Percentiles rank a stretch among this genome's conserved stretches.
Evolutionary conservation across 768 basidiomycete species (phyloP).

Genomic region (Suillus ampliporus): DNA sequence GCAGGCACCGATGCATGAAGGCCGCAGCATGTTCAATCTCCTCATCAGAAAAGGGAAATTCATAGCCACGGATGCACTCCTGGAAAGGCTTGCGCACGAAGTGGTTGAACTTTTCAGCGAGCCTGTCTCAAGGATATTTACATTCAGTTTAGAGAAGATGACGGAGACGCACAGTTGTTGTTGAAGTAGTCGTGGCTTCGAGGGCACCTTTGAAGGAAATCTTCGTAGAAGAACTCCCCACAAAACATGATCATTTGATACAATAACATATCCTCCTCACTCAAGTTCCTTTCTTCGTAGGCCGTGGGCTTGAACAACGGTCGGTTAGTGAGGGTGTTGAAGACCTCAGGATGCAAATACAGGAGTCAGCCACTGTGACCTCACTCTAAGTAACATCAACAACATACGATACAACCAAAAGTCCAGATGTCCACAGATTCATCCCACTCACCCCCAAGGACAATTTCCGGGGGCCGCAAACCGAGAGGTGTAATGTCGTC

Average conservation of each 20-base stretch:
- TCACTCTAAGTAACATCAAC: constrained; percentile 23
- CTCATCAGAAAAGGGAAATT: not conserved
- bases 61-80: not conserved
- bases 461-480: constrained; percentile 31
- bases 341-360: constrained; percentile 1
- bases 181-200: constrained; percentile 11
- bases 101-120: constrained; percentile 5
- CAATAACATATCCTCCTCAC: constrained; percentile 6
- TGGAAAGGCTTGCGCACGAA: not conserved
- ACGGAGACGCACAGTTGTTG: not conserved
- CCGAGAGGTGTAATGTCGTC: constrained; percentile 23
- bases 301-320: constrained; percentile 11
- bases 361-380: constrained; percentile 14
- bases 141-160: not conserved
- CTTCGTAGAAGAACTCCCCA: constrained; percentile 8
- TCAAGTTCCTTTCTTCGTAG: not conserved
- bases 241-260: constrained; percentile 16
- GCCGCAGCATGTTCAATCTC: constrained; percentile 7
- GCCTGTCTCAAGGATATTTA: not conserved
- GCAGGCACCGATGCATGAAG: constrained; percentile 14
- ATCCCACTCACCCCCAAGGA: constrained; percentile 25
- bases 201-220: constrained; percentile 6
- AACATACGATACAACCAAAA: constrained; percentile 30
- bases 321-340: constrained; percentile 7
- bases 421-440: constrained; percentile 33